Evolutionary conservation across 768 basidiomycete genomes (phyloP), one percentile per base, ranked within the genome.

Genomic region (Lactarius evosmus): DNA sequence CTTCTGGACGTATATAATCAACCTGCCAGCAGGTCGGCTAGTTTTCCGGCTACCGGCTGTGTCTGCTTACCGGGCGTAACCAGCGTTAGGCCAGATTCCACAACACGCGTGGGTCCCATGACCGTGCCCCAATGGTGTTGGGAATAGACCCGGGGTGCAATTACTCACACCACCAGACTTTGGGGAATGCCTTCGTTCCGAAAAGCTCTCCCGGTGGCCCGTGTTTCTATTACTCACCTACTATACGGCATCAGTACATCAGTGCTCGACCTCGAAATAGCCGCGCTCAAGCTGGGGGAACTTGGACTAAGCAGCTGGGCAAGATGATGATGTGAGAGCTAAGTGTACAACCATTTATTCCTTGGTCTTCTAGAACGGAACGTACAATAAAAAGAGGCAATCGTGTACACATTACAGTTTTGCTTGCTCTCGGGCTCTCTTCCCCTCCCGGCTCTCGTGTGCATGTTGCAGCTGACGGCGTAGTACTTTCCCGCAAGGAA

Each of bases 401-500:
- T 30, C 27, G 8, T 30, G 16, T n/a, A 52, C 17, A 52, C 51
- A 19, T 51, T 22, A 53, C 7, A 41, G 30, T n/a, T 32, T 55
- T 16, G 36, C 55, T 40, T 38, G 36, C 16, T 62, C 51, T 36
- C 30, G 38, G 19, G n/a, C 25, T 44, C 22, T 55, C 30, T 33
- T 44, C 29, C 51, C 46, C 34, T 53, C 51, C 12, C 40, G 27
- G 46, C 44, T 52, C 46, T 58, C 62, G 22, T 29, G 51, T 29
- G 51, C 74, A 14, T 87, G 85, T 61, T 85, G 82, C 61, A 91
- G 72, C 3, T 80, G 75, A n/a, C 87, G 76, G 7, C 88, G 79
- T 41, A 90, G 72, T 0, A 83, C 82, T 74, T 91, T 89, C 1
- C 90, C 90, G 5, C 87, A 89, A 0, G 86, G 84, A 0, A 80